These are phyloP conservation scores for Aphanomyces euteiches DNA, from an alignment of 352 stramenopile genomes.

Conservation along the genomic window DNA sequence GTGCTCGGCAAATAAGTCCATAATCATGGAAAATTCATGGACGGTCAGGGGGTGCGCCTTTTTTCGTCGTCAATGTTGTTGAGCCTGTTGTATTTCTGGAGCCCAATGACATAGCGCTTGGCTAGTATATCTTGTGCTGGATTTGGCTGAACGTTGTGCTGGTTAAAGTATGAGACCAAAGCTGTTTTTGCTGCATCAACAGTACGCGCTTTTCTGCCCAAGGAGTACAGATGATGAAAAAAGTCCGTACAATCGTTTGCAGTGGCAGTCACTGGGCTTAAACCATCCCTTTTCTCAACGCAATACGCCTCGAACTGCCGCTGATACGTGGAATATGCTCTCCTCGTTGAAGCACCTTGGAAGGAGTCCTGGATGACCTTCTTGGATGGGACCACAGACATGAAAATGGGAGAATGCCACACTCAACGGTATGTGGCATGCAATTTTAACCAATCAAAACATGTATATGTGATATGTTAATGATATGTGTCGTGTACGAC, in stretches of 20 bases:
- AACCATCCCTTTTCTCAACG: neutral
- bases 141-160: conserved; percentile 7
- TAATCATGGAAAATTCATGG: conserved; percentile 7
- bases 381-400: neutral
- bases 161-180: conserved; percentile 19
- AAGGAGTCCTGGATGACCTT: conserved; percentile 4
- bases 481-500: conserved; percentile 12
- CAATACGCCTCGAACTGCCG: conserved; percentile 14
- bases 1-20: neutral
- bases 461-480: conserved; percentile 1
- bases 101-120: neutral
- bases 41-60: conserved; percentile 16
- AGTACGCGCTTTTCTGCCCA: conserved; percentile 1
- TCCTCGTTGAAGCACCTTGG: conserved; percentile 10
- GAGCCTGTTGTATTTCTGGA: conserved; percentile 5
- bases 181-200: conserved; percentile 18
- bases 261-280: neutral
- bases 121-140: conserved; percentile 1
- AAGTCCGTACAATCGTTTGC: conserved; percentile 12
- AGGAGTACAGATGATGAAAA: conserved; percentile 7
- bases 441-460: conserved; percentile 8
- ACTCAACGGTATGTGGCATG: neutral
- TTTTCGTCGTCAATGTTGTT: conserved; percentile 22
- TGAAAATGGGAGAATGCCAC: neutral
- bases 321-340: conserved; percentile 18